phyloP scores from a whole-genome alignment of 2,329 filamentous ascomycete genomes.

The Cytospora schulzeri region DNA sequence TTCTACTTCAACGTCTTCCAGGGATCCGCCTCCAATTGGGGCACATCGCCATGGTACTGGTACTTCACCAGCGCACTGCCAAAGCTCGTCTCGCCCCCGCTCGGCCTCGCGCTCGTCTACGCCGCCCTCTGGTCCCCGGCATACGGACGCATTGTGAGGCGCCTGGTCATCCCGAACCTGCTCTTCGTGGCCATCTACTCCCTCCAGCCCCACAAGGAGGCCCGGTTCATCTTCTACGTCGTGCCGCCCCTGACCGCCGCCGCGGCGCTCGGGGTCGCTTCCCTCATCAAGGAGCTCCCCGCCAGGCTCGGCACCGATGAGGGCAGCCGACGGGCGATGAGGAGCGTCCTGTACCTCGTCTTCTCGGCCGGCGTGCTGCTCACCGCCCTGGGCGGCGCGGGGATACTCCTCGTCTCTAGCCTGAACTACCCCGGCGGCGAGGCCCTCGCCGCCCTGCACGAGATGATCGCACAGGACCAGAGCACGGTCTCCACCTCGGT shows the following conservation, averaged over 20 bases:
- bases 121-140: constrained; percentile 53
- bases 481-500: constrained; percentile 37
- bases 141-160: constrained; percentile 45
- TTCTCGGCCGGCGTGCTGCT: constrained; percentile 57
- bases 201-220: constrained; percentile 90
- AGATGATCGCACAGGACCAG: constrained; percentile 38
- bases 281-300: constrained; percentile 55
- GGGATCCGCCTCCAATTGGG: constrained; percentile 85
- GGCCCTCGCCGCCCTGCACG: constrained; percentile 63
- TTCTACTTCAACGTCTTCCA: constrained; percentile 91
- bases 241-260: constrained; percentile 79
- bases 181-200: constrained; percentile 81
- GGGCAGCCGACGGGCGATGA: constrained; percentile 48
- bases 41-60: constrained; percentile 80
- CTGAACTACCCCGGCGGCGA: constrained; percentile 93
- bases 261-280: constrained; percentile 72
- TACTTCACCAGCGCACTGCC: constrained; percentile 85
- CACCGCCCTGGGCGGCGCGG: constrained; percentile 64
- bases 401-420: constrained; percentile 76
- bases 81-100: constrained; percentile 79
- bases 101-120: constrained; percentile 60
- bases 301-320: constrained; percentile 15
- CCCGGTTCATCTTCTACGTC: constrained; percentile 89
- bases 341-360: constrained; percentile 49
- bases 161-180: constrained; percentile 66